Evolutionary conservation across 306 rosid genomes (phyloP), one percentile per base, ranked within the genome.

Genomic region (Lablab purpureus): DNA sequence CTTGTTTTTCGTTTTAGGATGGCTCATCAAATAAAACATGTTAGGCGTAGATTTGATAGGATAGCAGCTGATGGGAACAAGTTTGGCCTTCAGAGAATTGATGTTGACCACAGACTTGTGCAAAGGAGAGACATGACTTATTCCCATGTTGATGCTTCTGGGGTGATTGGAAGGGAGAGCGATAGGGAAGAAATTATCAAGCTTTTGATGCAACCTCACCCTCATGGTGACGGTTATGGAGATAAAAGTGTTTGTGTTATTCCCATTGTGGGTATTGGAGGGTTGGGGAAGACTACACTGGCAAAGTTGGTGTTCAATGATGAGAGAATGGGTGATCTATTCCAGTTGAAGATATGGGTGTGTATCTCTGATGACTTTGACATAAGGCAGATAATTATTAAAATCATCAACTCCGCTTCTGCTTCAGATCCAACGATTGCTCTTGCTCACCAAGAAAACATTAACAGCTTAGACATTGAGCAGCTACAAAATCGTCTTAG

Each of bases 251-350:
- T 40, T 5, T 25, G 28, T n/a, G 85, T 76, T 5, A 70, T 82
- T 40, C 85, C 85, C 36, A 76, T 82, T 5, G 78, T 82, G 22
- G 85, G 85, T 4, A 69, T 76, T 12, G 81, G 81, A 7, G 85
- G 85, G 43, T 4, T 82, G 67, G 85, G 85, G 13, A 82, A 82
- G 36, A 82, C 81, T 22, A 82, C 73, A 45, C 67, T 82, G 22
- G 79, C 81, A 2, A 76, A 76, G 45, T 22, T 58, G 46, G 81
- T 82, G 14, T 76, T 58, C 63, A 68, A 58, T 18, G 85, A 82
- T 27, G 6, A 60, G 30, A 60, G 65, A 71, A 17, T 59, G 4
- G 73, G 32, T 58, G 21, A 37, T 5, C 5, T 8, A 47, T 82
- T 82, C 4, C 37, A 71, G 12, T 62, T 82, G 50, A 75, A 49